Evolutionary conservation across 768 basidiomycete species (phyloP), one percentile per base, ranked within the genome.

Genomic region (Pisolithus microcarpus): DNA sequence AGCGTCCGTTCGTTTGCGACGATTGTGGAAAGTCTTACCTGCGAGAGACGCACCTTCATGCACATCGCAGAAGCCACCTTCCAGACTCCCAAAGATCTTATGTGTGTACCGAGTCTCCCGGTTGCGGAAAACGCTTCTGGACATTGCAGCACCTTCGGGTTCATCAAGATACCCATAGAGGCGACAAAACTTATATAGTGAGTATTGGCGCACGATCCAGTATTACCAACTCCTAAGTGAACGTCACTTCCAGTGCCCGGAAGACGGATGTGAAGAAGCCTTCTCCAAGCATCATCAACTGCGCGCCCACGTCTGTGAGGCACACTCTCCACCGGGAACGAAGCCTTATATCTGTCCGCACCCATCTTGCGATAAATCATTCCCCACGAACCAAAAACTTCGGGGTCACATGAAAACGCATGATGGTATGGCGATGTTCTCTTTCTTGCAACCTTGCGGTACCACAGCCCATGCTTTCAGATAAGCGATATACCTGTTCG

Each of bases 101-200:
- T 52, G 67, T 58, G 4, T 99, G 96, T 62, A 63, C 72, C 3
- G 71, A 79, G 52, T 62, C 55, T 19, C 45, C 69, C 0, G 75
- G 70, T 10, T 99, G 95, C 64, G 74, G 63, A 19, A 97, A 94
- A 67, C 78, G 84, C 8, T 98, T 98, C 65, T 97, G 95, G 95
- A 98, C 93, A 0, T 62, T 77, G 3, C 91, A 96, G 54, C 93
- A 96, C 58, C 75, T 95, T 8, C 81, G 74, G 21, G 75, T 76
- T 11, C 96, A 99, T 63, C 65, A 75, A 54, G 76, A 80, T 13
- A 75, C 79, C 60, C 95, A 98, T 60, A 78, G 80, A 40, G 82
- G 83, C 8, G 76, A 78, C 46, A 87, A 85, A 63, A 75, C 81
- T 0, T 92, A 90, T 65, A 67, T 74, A 50, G 92, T 91, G 53